Conservation (phyloP, 768 basidiomycete genomes). For the Naganishia onofrii region DNA sequence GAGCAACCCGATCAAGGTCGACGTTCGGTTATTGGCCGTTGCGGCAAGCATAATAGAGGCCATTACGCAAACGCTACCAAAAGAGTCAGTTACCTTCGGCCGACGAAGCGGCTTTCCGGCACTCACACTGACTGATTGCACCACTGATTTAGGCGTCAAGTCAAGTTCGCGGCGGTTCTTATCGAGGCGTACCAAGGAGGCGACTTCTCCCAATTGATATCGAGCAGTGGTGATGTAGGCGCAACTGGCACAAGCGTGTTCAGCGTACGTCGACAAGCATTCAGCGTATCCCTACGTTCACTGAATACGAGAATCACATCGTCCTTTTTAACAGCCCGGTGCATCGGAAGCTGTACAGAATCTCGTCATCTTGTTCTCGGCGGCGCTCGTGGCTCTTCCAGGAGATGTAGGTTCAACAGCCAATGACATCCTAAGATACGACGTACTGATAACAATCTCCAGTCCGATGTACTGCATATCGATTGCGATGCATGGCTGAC, state of each 20-base stretch:
- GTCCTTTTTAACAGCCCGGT: conserved; percentile 20
- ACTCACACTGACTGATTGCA: conserved; percentile 11
- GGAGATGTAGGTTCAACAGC: conserved; percentile 61
- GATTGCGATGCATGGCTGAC: conserved; percentile 62
- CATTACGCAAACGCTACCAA: conserved; percentile 64
- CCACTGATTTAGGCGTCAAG: conserved; percentile 61
- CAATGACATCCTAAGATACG: neutral
- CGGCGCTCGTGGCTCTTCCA: conserved; percentile 64
- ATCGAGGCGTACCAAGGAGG: conserved; percentile 63
- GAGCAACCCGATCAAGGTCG: conserved; percentile 48
- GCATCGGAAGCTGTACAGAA: conserved; percentile 58
- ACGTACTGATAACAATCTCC: neutral
- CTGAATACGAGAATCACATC: neutral
- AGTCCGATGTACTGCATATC: conserved; percentile 14
- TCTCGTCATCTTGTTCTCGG: conserved; percentile 65
- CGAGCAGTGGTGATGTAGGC: too few species aligned
- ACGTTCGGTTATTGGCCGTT: conserved; percentile 62
- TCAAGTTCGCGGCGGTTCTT: conserved; percentile 58
- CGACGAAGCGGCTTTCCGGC: neutral
- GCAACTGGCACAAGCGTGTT: neutral
- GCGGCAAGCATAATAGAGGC: conserved; percentile 67
- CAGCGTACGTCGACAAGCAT: neutral
- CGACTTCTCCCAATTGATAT: conserved; percentile 40
- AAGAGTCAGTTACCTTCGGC: conserved; percentile 60
- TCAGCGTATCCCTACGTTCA: neutral